These are phyloP conservation scores for Zostera marina DNA, from an alignment of 116 monocot genomes.

Conservation along the genomic window DNA sequence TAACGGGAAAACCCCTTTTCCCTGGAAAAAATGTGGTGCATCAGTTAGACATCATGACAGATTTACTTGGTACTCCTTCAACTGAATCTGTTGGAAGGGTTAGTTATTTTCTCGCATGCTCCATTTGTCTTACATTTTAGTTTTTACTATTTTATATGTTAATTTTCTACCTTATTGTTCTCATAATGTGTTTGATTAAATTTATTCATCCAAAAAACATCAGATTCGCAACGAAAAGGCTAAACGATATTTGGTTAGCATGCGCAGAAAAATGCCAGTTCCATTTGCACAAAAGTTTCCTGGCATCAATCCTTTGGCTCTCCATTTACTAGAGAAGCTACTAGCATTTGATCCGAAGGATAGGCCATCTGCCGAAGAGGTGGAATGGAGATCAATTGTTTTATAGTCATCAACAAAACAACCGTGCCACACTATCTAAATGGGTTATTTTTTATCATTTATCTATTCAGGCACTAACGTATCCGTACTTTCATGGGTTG, in stretches of 20 bases:
- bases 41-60: constrained; percentile 71
- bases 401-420: background rate
- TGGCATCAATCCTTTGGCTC: constrained; percentile 48
- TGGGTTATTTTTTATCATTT: background rate
- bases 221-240: constrained; percentile 84
- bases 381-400: constrained; percentile 1
- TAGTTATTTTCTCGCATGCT: background rate
- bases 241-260: constrained; percentile 56
- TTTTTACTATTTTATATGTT: background rate
- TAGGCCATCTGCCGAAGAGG: constrained; percentile 62
- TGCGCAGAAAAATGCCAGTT: constrained; percentile 46
- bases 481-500: constrained; percentile 64
- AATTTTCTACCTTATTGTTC: background rate
- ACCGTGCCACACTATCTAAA: background rate
- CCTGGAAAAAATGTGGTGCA: constrained; percentile 87
- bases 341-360: constrained; percentile 83
- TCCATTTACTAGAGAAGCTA: constrained; percentile 42
- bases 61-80: constrained; percentile 61
- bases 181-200: background rate
- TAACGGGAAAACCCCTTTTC: constrained; percentile 65
- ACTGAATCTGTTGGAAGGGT: constrained; percentile 47
- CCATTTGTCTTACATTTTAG: background rate
- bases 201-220: background rate
- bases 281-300: constrained; percentile 55
- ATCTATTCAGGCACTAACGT: constrained; percentile 48